A percentile compares a stretch with the other conserved stretches of the same genome.
These are phyloP conservation scores for Caryocar brasiliense DNA, from an alignment of 441 rosid genomes.

Conservation along the genomic window DNA sequence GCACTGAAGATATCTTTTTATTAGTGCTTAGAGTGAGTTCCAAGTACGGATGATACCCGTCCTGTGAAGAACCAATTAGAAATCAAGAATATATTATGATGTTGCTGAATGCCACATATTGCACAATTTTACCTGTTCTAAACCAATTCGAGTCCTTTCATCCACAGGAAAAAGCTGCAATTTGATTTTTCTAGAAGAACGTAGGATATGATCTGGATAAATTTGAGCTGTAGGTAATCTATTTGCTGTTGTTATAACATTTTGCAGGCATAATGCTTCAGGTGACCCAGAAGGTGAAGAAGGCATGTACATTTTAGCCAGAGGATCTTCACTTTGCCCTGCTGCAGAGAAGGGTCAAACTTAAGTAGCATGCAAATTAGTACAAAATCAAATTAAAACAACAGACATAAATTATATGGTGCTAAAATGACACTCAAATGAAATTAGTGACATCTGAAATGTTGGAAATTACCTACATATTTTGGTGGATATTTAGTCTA, in stretches of 20 bases:
- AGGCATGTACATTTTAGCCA: constrained; percentile 14
- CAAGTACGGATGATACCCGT: constrained; percentile 76
- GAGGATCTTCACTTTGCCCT: constrained; percentile 11
- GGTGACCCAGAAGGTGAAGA: constrained; percentile 15
- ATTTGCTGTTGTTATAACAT: constrained; percentile 8
- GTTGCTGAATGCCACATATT: not conserved
- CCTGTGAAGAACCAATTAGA: constrained; percentile 24
- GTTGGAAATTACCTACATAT: too few species aligned
- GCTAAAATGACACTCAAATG: too few species aligned
- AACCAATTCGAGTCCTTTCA: constrained; percentile 43
- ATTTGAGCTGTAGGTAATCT: constrained; percentile 8
- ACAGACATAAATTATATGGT: not conserved
- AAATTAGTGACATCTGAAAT: too few species aligned
- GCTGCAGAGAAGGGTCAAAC: not conserved
- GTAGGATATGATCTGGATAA: constrained; percentile 22
- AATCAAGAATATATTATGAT: not conserved
- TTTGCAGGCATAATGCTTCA: constrained; percentile 8
- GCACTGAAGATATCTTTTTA: constrained; percentile 72
- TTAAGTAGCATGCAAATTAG: not conserved
- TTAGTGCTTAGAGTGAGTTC: constrained; percentile 70
- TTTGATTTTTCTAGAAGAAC: constrained; percentile 44
- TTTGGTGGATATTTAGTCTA: too few species aligned
- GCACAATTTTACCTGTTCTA: constrained; percentile 52
- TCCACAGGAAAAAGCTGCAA: constrained; percentile 80
- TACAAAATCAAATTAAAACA: not conserved